Evolutionary conservation across 2,329 filamentous ascomycete species (phyloP).

Genomic region (Neopestalotiopsis clavispora): DNA sequence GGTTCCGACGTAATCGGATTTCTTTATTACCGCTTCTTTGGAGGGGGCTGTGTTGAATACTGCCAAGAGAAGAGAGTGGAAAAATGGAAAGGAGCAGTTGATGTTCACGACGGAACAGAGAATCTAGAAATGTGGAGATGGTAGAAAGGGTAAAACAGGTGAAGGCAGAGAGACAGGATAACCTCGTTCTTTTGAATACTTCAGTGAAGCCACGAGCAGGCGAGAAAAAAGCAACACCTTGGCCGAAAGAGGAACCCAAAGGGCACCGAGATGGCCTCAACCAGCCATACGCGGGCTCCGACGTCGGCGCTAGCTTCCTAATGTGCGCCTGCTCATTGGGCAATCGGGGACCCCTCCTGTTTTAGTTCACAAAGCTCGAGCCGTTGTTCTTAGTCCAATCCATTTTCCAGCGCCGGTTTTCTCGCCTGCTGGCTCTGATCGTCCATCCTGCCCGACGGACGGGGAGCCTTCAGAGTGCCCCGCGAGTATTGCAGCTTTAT

Average conservation of each 20-base stretch:
- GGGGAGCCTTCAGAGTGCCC: not conserved
- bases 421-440: not conserved
- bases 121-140: conserved; percentile 1
- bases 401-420: not conserved
- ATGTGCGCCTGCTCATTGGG: conserved; percentile 12
- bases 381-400: conserved; percentile 6
- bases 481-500: not conserved
- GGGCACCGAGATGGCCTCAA: conserved; percentile 1
- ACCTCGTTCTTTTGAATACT: not conserved
- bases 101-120: conserved; percentile 1
- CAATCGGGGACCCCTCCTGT: conserved; percentile 2
- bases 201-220: not conserved
- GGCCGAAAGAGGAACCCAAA: conserved; percentile 14
- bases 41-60: not conserved
- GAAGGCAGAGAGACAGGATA: not conserved
- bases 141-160: not conserved
- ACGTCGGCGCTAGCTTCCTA: conserved; percentile 9
- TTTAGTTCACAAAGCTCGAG: conserved; percentile 1
- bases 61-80: not conserved
- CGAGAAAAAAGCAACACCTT: conserved; percentile 5
- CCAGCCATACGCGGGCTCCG: not conserved
- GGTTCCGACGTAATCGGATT: not conserved
- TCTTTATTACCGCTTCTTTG: conserved; percentile 3
- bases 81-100: not conserved
- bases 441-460: not conserved